These are phyloP conservation scores for Pyropia haitanensis DNA, from an alignment of 23 red algal species.

Conservation along the genomic window DNA sequence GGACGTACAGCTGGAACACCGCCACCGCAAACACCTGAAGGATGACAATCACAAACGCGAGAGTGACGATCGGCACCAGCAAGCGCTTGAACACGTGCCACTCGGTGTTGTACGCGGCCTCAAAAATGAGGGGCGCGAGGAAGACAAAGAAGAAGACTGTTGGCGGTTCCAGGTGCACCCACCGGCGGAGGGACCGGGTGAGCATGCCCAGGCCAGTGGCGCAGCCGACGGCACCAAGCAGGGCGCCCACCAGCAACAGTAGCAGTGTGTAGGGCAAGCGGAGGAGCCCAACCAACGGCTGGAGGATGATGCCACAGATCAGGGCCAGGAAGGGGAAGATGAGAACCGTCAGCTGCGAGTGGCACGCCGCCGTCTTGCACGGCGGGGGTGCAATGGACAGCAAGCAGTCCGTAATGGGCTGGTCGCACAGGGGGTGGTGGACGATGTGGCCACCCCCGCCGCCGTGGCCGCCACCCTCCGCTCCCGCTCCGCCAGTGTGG, in stretches of 20 bases:
- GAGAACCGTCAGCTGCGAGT: conserved; percentile 39
- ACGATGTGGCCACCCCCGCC: too few species aligned
- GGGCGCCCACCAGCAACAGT: conserved; percentile 57
- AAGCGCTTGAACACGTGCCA: conserved; percentile 73
- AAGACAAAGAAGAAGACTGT: conserved; percentile 86
- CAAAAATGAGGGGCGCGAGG: conserved; percentile 86
- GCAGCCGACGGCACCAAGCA: conserved; percentile 73
- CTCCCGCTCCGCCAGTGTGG: too few species aligned
- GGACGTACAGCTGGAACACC: conserved; percentile 50
- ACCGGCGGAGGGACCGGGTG: conserved; percentile 47
- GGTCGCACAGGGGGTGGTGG: too few species aligned
- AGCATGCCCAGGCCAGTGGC: conserved; percentile 50
- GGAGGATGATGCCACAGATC: conserved; percentile 26
- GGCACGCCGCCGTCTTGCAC: not conserved
- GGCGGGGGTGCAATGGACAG: too few species aligned
- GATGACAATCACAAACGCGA: conserved; percentile 72
- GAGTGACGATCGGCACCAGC: conserved; percentile 44
- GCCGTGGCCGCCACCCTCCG: too few species aligned
- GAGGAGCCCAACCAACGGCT: conserved; percentile 18
- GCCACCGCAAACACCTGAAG: conserved; percentile 51
- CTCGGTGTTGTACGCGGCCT: conserved; percentile 75
- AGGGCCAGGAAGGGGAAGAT: conserved; percentile 73
- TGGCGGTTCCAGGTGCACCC: conserved; percentile 75
- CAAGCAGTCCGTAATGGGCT: too few species aligned
- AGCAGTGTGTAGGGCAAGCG: conserved; percentile 65